Evolutionary conservation across 352 stramenopile species (phyloP), one percentile per base, ranked within the genome.

Genomic region (Pythium oligandrum): DNA sequence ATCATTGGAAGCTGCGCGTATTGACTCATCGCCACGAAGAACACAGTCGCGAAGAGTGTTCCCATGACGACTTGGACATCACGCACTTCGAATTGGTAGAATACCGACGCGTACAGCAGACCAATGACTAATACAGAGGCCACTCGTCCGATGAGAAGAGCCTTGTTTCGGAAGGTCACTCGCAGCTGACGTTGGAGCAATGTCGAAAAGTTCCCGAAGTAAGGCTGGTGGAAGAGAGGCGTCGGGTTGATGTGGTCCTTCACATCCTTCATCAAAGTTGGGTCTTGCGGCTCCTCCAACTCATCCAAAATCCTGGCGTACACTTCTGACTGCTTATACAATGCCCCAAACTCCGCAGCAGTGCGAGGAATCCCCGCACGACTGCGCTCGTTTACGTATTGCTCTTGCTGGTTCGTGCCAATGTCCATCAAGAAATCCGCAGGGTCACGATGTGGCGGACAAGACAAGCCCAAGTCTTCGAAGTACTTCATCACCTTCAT

Each of bases 401-500:
- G 61, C 31, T 39, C n/a, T 40, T 70, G 65, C 42, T 70, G 37
- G 46, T 12, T 53, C 26, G 61, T 73, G 4, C 65, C 58, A 8
- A 73, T 45, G 39, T 70, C 63, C 37, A 73, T 49, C 46, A 73
- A 43, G 48, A 73, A 70, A 59, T 73, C 65, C 1, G 65, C 61
- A 3, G 49, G n/a, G 40, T 66, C 61, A 7, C 52, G 51, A 45
- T 65, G 44, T 6, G 54, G 46, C 26, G 71, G 71, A 55, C 65
- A 68, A 2, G 47, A 26, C 12, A 77, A 74, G 1, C 79, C 82
- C 26, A 91, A 43, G 12, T 44, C 53, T 17, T 68, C 62, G 66
- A 96, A 96, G 58, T 96, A 92, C 40, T 65, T 55, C 34, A 78
- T 48, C 1, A 62, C 71, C 58, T 61, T 33, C 75, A 78, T 44